phyloP scores from a whole-genome alignment of 2,329 filamentous ascomycete genomes.

The Ramularia collo-cygni region DNA sequence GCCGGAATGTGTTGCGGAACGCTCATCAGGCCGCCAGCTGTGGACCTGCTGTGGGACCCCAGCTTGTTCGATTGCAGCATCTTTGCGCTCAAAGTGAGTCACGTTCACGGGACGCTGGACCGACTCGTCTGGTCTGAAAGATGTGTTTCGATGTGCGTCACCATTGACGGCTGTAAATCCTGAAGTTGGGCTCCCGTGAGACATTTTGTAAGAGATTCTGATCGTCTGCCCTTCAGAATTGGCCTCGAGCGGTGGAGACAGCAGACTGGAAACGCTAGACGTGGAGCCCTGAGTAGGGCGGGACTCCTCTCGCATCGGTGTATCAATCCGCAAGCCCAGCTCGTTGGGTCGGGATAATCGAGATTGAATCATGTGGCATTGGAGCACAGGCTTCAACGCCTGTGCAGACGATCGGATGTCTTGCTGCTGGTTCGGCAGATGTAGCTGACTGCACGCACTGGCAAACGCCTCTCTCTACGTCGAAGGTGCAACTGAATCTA shows the following conservation, averaged over 20 bases:
- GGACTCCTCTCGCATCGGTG: constrained; percentile 19
- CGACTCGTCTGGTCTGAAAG: constrained; percentile 15
- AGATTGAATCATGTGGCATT: constrained; percentile 12
- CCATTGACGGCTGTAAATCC: constrained; percentile 31
- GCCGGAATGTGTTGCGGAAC: constrained; percentile 2
- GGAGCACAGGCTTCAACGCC: constrained; percentile 1
- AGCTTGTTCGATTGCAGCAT: not conserved
- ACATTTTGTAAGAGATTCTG: not conserved
- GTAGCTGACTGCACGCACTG: too few relatives aligned
- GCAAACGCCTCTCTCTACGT: too few relatives aligned
- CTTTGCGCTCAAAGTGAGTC: constrained; percentile 5
- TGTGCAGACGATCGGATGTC: too few relatives aligned
- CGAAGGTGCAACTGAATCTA: too few relatives aligned
- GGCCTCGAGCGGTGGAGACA: not conserved
- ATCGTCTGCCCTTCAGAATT: not conserved
- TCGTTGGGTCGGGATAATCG: constrained; percentile 10
- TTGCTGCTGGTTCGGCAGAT: too few relatives aligned
- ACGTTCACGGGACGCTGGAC: constrained; percentile 6
- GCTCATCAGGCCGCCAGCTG: constrained; percentile 20
- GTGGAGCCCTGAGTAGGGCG: constrained; percentile 13
- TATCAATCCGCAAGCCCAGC: constrained; percentile 11
- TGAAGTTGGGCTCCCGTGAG: constrained; percentile 10
- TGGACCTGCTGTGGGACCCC: constrained; percentile 2
- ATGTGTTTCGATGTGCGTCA: constrained; percentile 13
- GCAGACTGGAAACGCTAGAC: constrained; percentile 9